Evolutionary conservation across 306 rosid genomes (phyloP), one percentile per base, ranked within the genome.

Genomic region (Argentina anserina): DNA sequence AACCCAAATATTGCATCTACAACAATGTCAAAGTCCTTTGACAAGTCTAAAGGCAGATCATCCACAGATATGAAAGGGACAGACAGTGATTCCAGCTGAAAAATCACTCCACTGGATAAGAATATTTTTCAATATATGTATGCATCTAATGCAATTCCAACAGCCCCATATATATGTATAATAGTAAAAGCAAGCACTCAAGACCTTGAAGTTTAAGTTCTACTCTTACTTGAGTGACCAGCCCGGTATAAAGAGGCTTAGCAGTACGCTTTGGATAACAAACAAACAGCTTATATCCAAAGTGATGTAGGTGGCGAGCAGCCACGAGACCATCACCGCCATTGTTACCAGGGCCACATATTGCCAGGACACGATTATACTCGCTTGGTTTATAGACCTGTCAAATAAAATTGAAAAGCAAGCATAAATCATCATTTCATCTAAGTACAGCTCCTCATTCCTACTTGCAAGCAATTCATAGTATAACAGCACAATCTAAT

Each of bases 331-430:
- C 99, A 49, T 94, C 99, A 68, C 97, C 99, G 8, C 97, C 97
- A 73, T 94, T 94, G 84, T 94, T 94, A 65, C 99, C 99, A 72
- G 99, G 99, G 62, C 99, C 99, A 82, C 99, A 94, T 5, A 94
- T 78, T 36, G 77, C 79, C 52, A 94, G 97, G 70, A 94, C 93
- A 21, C 87, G 93, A 29, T 76, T 74, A 79, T 83, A 85, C 86
- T 91, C 93, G 46, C 81, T 61, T 8, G 86, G 80, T 78, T 86
- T 90, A 82, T 88, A 94, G 63, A 86, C 96, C 99, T 94, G 80
- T 18, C 18, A 64, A 50, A 76, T 7, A 63, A 15, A 6, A 59
- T 20, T 9, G 59, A 74, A 59, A 77, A 55, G 76, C 14, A 45
- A 74, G 69, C 23, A 46, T 2, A 81, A 46, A 53, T 4, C 78